These are phyloP conservation scores for Trichosporon ovoides DNA, from an alignment of 1,284 basidiomycete species.

Conservation along the genomic window DNA sequence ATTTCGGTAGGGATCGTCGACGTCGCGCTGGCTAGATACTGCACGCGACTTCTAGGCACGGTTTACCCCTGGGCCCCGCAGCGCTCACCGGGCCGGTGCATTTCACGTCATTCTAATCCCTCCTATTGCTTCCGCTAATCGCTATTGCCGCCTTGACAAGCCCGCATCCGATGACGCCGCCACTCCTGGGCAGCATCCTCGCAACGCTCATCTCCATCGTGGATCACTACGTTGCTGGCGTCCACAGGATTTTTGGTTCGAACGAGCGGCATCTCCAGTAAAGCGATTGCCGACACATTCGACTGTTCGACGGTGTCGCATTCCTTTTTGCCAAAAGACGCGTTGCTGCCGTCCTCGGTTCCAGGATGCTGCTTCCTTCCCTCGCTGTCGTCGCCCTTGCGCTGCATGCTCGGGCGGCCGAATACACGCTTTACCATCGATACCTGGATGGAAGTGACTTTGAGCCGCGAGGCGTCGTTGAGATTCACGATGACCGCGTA, in stretches of 20 bases:
- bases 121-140: not conserved
- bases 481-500: slow-evolving; percentile 6
- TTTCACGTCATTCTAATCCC: not conserved
- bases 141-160: not conserved
- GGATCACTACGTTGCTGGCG: not conserved
- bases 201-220: not conserved
- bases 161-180: not conserved
- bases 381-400: slow-evolving; percentile 13
- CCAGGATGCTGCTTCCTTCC: not conserved
- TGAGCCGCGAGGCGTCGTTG: slow-evolving; percentile 14
- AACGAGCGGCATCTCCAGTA: too few species aligned
- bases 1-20: not conserved
- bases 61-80: not conserved
- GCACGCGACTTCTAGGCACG: slow-evolving; percentile 1
- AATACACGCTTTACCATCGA: slow-evolving; percentile 22
- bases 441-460: slow-evolving; percentile 9
- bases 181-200: not conserved
- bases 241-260: too few species aligned
- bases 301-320: too few species aligned
- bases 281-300: too few species aligned
- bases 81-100: not conserved
- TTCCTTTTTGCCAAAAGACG: too few species aligned
- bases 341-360: not conserved
- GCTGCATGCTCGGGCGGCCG: slow-evolving; percentile 3
- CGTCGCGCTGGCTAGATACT: slow-evolving; percentile 1